These are phyloP conservation scores for Teratosphaeria gauchensis DNA, from an alignment of 2,329 filamentous ascomycete species.

Conservation along the genomic window DNA sequence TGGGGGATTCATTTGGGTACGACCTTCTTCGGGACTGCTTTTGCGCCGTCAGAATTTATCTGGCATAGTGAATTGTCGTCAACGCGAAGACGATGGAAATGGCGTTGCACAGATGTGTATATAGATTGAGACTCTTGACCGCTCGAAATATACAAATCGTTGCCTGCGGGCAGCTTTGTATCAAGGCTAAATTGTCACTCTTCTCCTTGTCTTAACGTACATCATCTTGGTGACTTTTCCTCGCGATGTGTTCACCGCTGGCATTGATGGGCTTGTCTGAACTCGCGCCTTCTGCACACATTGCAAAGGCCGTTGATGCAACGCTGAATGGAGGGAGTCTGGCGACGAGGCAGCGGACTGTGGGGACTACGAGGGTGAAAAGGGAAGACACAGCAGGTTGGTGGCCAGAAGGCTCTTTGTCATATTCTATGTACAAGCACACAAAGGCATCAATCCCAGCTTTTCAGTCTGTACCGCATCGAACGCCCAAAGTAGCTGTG, in stretches of 20 bases:
- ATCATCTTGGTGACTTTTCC: background rate
- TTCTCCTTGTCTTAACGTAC: background rate
- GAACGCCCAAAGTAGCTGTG: background rate
- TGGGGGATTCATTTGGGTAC: background rate
- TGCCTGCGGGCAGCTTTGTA: background rate
- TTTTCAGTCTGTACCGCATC: background rate
- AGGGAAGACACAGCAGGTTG: conserved; percentile 1
- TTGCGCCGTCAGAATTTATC: background rate
- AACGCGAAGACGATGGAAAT: background rate
- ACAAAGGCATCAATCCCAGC: background rate
- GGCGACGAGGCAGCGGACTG: background rate
- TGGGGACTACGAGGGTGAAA: background rate
- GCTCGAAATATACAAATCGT: background rate
- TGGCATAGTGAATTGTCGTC: background rate
- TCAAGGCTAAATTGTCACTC: background rate
- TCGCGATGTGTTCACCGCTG: background rate
- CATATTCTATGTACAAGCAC: conserved; percentile 2
- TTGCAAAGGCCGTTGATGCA: background rate
- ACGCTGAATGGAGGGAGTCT: background rate
- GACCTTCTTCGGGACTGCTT: background rate
- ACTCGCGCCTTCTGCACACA: too few species aligned
- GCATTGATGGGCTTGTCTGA: too few species aligned
- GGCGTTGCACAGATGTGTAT: conserved; percentile 1
- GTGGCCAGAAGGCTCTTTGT: conserved; percentile 8
- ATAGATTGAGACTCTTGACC: conserved; percentile 1